These are phyloP conservation scores for Zopfochytrium polystomum DNA, from an alignment of 371 early-diverging fungal species.

Conservation along the genomic window DNA sequence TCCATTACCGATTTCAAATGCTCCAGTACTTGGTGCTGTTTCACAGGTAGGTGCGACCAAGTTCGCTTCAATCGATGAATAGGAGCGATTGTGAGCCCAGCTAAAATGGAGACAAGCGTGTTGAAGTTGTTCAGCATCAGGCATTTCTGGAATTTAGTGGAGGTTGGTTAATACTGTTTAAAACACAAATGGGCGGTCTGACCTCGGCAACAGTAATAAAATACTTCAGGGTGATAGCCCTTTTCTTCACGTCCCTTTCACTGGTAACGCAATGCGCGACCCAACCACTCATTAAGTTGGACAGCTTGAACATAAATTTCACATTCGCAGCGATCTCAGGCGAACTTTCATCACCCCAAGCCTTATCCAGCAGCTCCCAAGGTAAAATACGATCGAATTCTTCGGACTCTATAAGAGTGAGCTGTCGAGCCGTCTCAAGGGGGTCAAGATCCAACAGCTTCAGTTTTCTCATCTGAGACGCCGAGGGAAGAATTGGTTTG, in stretches of 20 bases:
- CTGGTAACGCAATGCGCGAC: slow-evolving; percentile 78
- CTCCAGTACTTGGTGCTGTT: slow-evolving; percentile 26
- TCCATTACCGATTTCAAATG: slow-evolving; percentile 65
- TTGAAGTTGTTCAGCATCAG: slow-evolving; percentile 83
- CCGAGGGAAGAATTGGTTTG: too few species aligned
- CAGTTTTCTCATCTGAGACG: slow-evolving; percentile 35
- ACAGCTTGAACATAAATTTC: slow-evolving; percentile 53
- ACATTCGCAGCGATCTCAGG: slow-evolving; percentile 45
- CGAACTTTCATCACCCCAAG: slow-evolving; percentile 72
- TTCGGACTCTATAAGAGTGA: slow-evolving; percentile 71
- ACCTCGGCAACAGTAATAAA: slow-evolving; percentile 81
- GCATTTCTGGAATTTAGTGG: slow-evolving; percentile 26
- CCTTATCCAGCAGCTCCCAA: slow-evolving; percentile 77
- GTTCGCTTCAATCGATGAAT: slow-evolving; percentile 86
- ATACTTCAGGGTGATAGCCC: slow-evolving; percentile 71
- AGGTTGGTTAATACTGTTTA: background rate
- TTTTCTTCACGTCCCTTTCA: slow-evolving; percentile 74
- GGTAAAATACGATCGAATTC: slow-evolving; percentile 61
- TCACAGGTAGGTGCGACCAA: slow-evolving; percentile 52
- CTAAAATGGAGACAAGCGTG: slow-evolving; percentile 83
- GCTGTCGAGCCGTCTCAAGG: slow-evolving; percentile 87
- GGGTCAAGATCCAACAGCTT: slow-evolving; percentile 84
- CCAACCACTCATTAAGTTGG: slow-evolving; percentile 75
- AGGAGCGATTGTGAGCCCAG: slow-evolving; percentile 83
- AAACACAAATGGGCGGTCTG: slow-evolving; percentile 12